Evolutionary conservation across 768 basidiomycete genomes (phyloP).

Genomic region (Suillus weaverae): DNA sequence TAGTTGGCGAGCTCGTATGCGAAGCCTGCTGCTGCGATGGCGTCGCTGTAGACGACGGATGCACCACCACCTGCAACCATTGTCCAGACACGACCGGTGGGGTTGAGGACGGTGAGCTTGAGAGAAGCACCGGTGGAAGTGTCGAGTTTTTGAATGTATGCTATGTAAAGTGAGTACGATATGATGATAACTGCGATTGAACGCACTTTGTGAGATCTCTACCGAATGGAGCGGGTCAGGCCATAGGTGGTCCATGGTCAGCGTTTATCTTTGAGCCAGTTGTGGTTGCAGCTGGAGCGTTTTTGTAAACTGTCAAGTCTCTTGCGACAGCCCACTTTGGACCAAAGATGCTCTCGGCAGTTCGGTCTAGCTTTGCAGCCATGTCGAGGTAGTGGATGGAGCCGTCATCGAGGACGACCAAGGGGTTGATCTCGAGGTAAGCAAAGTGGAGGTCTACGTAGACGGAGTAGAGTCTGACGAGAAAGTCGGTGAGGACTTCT

Average conservation of each 20-base stretch:
- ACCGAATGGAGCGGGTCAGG: constrained; percentile 93
- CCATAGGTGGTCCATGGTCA: constrained; percentile 98
- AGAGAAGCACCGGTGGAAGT: constrained; percentile 96
- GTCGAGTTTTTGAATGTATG: constrained; percentile 98
- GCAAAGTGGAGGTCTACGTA: constrained; percentile 99
- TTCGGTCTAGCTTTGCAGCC: constrained; percentile 99
- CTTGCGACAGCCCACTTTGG: constrained; percentile 99
- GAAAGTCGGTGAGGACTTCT: constrained; percentile 92
- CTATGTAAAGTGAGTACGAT: constrained; percentile 30
- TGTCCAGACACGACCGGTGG: constrained; percentile 96
- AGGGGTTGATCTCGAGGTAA: constrained; percentile 99
- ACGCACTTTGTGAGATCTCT: constrained; percentile 83
- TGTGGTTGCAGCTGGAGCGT: constrained; percentile 35
- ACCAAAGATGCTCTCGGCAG: constrained; percentile 96
- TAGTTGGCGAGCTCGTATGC: constrained; percentile 99
- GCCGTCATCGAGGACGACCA: constrained; percentile 83
- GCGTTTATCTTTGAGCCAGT: constrained; percentile 61
- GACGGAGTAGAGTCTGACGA: constrained; percentile 92
- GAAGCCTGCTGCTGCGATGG: constrained; percentile 89
- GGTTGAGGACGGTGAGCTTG: constrained; percentile 95
- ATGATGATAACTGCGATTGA: background rate
- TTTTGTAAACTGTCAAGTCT: constrained; percentile 76
- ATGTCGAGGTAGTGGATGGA: constrained; percentile 96
- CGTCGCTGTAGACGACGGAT: constrained; percentile 68
- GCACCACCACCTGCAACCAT: constrained; percentile 99